These are phyloP conservation scores for Colletotrichum tofieldiae DNA, from an alignment of 2,329 filamentous ascomycete genomes.

Conservation along the genomic window DNA sequence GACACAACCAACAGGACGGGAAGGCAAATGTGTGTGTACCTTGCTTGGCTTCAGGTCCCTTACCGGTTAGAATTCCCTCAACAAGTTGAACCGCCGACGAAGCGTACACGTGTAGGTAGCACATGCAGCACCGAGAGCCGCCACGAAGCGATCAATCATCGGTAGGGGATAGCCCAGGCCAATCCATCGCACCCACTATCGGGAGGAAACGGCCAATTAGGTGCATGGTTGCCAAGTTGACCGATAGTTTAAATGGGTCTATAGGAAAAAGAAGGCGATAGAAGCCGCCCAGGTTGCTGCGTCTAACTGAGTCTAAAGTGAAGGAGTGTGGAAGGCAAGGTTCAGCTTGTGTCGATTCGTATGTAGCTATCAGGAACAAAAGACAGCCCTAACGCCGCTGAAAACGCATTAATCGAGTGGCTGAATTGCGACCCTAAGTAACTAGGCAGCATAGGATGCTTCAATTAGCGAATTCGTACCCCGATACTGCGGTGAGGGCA, in stretches of 20 bases:
- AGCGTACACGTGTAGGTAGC: slow-evolving; percentile 31
- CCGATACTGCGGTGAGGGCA: slow-evolving; percentile 21
- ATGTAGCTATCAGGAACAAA: slow-evolving; percentile 24
- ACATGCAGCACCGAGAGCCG: slow-evolving; percentile 41
- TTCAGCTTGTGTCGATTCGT: slow-evolving; percentile 12
- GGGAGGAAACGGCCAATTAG: slow-evolving; percentile 27
- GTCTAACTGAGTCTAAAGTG: slow-evolving; percentile 14
- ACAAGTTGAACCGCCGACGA: slow-evolving; percentile 32
- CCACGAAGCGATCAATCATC: slow-evolving; percentile 33
- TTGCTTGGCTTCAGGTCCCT: slow-evolving; percentile 38
- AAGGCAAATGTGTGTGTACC: slow-evolving; percentile 21
- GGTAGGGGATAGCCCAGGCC: slow-evolving; percentile 26
- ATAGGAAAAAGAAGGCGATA: slow-evolving; percentile 32
- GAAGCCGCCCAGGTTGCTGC: slow-evolving; percentile 30
- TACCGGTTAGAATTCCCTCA: slow-evolving; percentile 37
- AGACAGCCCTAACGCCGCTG: slow-evolving; percentile 19
- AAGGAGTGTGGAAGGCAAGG: slow-evolving; percentile 23
- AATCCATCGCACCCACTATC: slow-evolving; percentile 28
- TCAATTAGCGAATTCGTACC: slow-evolving; percentile 16
- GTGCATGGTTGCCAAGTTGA: slow-evolving; percentile 21
- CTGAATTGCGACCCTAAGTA: slow-evolving; percentile 31
- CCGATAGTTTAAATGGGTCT: slow-evolving; percentile 35
- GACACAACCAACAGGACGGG: slow-evolving; percentile 17
- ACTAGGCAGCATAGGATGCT: slow-evolving; percentile 33
- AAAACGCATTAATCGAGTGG: slow-evolving; percentile 9